A percentile compares a stretch with the other conserved stretches of the same genome.
These are phyloP conservation scores for Gossypium mustelinum DNA, from an alignment of 345 rosid species.

Conservation along the genomic window DNA sequence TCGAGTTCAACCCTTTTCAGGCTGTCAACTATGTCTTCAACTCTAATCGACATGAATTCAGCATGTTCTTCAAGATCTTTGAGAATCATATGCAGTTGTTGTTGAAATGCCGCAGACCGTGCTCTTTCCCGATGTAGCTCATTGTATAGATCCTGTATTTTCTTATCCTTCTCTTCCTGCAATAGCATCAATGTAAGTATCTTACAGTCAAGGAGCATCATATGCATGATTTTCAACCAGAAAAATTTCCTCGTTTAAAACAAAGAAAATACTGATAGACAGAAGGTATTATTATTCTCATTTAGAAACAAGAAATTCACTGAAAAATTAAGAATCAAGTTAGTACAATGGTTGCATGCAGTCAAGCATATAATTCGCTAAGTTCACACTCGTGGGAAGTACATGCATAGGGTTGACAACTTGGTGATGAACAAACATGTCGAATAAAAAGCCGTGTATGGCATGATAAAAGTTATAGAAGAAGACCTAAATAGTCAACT, in stretches of 20 bases:
- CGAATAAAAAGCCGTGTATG: too few species aligned
- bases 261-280: background rate
- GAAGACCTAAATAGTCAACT: background rate
- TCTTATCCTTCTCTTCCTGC: conserved; percentile 40
- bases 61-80: conserved; percentile 37
- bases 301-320: background rate
- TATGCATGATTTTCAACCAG: background rate
- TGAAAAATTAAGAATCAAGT: background rate
- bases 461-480: background rate
- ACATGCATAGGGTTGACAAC: background rate
- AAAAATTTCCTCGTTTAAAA: background rate
- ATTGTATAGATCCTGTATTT: conserved; percentile 31
- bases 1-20: conserved; percentile 35
- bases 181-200: background rate
- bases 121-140: conserved; percentile 33
- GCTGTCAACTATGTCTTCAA: conserved; percentile 30
- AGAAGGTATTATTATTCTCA: background rate
- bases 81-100: conserved; percentile 26
- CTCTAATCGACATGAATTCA: conserved; percentile 33
- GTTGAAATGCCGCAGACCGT: conserved; percentile 24
- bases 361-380: background rate
- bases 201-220: background rate
- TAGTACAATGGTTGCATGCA: background rate
- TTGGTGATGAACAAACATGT: background rate
- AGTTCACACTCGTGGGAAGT: background rate